Conservation (phyloP, 2,329 filamentous ascomycete genomes). For the Trichoderma atroviride region DNA sequence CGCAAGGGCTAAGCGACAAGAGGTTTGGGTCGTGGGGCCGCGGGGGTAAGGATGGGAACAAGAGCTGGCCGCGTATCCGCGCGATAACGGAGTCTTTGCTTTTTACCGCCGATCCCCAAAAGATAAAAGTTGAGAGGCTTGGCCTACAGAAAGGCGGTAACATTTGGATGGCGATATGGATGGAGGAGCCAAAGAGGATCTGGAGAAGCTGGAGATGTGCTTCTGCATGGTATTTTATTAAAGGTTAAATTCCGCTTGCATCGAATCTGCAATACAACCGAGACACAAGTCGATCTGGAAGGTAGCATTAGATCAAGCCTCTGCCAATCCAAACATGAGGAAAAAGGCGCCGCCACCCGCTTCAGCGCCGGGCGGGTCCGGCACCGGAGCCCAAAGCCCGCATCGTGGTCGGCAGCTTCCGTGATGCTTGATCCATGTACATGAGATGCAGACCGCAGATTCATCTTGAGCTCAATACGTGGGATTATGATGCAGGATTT, state of each 20-base stretch:
- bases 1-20: slow-evolving; percentile 16
- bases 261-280: background rate
- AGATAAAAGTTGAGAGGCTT: background rate
- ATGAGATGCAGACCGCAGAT: background rate
- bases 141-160: background rate
- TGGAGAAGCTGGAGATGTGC: background rate
- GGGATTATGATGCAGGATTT: background rate
- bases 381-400: slow-evolving; percentile 25
- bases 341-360: slow-evolving; percentile 17
- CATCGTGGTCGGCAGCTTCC: slow-evolving; percentile 1
- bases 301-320: background rate
- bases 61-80: background rate
- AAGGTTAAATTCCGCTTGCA: background rate
- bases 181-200: background rate
- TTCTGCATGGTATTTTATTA: background rate
- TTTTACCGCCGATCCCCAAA: background rate
- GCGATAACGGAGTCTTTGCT: slow-evolving; percentile 19
- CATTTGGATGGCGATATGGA: background rate
- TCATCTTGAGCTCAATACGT: background rate
- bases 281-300: background rate
- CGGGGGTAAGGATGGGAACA: slow-evolving; percentile 18
- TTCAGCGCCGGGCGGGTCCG: slow-evolving; percentile 24
- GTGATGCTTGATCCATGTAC: background rate
- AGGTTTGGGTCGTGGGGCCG: slow-evolving; percentile 15
- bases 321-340: background rate